These are phyloP conservation scores for Ceratobasidium sp. DNA, from an alignment of 1,284 basidiomycete genomes.

Conservation along the genomic window DNA sequence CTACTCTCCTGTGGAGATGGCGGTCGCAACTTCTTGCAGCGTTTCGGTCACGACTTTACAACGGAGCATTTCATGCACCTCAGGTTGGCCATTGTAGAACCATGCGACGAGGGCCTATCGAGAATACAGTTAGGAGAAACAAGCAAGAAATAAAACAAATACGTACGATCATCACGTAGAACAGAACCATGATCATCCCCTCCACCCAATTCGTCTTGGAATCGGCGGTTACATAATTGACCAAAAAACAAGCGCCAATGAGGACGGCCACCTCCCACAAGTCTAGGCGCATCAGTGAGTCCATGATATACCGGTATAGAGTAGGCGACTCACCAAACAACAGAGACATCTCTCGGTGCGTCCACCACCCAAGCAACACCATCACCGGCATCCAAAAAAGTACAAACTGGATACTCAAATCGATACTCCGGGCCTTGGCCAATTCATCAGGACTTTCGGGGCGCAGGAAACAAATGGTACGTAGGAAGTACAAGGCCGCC, in stretches of 20 bases:
- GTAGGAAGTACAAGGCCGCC: constrained; percentile 60
- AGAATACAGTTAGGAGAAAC: background rate
- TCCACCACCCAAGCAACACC: constrained; percentile 66
- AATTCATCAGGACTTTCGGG: constrained; percentile 56
- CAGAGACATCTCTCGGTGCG: constrained; percentile 57
- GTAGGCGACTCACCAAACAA: constrained; percentile 59
- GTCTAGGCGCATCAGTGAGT: constrained; percentile 46
- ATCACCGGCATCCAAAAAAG: constrained; percentile 71
- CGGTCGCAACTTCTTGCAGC: constrained; percentile 2
- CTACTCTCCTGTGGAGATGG: background rate
- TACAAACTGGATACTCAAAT: constrained; percentile 70
- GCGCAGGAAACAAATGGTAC: constrained; percentile 43
- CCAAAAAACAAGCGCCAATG: constrained; percentile 67
- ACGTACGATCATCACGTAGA: constrained; percentile 63
- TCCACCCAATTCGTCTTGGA: constrained; percentile 73
- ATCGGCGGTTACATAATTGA: constrained; percentile 73
- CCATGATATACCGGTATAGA: background rate
- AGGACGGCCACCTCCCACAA: constrained; percentile 66
- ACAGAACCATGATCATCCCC: constrained; percentile 64
- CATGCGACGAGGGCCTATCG: constrained; percentile 58
- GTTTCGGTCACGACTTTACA: constrained; percentile 12
- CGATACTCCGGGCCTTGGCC: constrained; percentile 66
- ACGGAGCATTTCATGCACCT: constrained; percentile 34
- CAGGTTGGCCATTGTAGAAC: constrained; percentile 60
- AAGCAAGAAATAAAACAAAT: background rate